Evolutionary conservation across 2,329 filamentous ascomycete genomes (phyloP).

Genomic region (Hypocrella siamensis): DNA sequence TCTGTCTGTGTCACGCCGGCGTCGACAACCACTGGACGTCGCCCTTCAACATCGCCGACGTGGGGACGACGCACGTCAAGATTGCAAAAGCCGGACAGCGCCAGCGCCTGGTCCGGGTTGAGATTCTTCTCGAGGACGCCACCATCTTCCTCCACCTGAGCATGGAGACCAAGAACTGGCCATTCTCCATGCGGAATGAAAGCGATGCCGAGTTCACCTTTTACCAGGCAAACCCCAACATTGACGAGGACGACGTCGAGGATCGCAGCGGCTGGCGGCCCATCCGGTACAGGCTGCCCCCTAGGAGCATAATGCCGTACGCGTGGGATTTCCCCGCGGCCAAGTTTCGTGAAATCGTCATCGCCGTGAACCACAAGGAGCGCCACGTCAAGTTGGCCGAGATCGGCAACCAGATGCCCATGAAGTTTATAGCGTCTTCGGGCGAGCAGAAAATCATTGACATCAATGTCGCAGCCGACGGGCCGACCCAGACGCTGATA

Average conservation of each 20-base stretch:
- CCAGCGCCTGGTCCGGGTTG: slow-evolving; percentile 73
- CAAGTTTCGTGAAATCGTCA: slow-evolving; percentile 86
- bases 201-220: slow-evolving; percentile 95
- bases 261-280: slow-evolving; percentile 83
- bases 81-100: slow-evolving; percentile 79
- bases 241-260: slow-evolving; percentile 77
- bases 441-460: slow-evolving; percentile 80
- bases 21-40: slow-evolving; percentile 97
- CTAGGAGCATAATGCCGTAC: slow-evolving; percentile 97
- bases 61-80: slow-evolving; percentile 87
- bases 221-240: slow-evolving; percentile 83
- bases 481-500: slow-evolving; percentile 87
- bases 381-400: slow-evolving; percentile 89
- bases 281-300: slow-evolving; percentile 79
- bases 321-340: slow-evolving; percentile 98
- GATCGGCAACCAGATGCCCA: slow-evolving; percentile 88
- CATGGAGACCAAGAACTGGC: slow-evolving; percentile 89
- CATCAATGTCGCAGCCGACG: slow-evolving; percentile 88
- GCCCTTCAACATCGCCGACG: slow-evolving; percentile 91
- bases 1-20: slow-evolving; percentile 84
- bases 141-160: slow-evolving; percentile 88
- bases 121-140: slow-evolving; percentile 81
- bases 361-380: slow-evolving; percentile 40
- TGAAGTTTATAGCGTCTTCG: slow-evolving; percentile 62
- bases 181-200: slow-evolving; percentile 96